phyloP scores from a whole-genome alignment of 495 filamentous ascomycete species.

The Talaromyces stipitatus region DNA sequence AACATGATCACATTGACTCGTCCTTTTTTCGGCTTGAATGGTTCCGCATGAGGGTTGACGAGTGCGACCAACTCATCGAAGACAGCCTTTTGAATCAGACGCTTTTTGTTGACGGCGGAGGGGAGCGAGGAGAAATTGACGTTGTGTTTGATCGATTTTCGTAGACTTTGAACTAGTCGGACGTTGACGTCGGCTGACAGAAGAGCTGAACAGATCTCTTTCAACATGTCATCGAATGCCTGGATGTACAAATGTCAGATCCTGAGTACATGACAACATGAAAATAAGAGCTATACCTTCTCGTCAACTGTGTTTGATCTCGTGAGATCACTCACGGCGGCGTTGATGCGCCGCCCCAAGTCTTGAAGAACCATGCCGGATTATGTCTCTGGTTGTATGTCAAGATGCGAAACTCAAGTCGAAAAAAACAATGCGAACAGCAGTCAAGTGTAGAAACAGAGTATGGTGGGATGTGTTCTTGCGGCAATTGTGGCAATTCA shows the following conservation, averaged over 20 bases:
- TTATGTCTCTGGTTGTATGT: background rate
- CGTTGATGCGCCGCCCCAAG: constrained; percentile 95
- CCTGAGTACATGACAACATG: background rate
- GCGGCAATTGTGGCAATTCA: constrained; percentile 3
- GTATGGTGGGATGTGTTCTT: background rate
- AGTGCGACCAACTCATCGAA: constrained; percentile 95
- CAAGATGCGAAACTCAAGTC: background rate
- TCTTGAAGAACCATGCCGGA: constrained; percentile 92
- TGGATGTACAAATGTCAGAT: too few species aligned
- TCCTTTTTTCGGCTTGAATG: constrained; percentile 95
- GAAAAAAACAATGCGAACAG: background rate
- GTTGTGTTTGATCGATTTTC: constrained; percentile 81
- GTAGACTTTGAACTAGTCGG: constrained; percentile 82
- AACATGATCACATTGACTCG: constrained; percentile 99
- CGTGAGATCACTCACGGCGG: constrained; percentile 89
- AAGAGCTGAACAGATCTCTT: constrained; percentile 90
- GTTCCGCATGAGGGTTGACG: constrained; percentile 90
- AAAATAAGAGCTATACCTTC: constrained; percentile 53
- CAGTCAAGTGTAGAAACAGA: background rate
- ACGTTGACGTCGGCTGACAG: constrained; percentile 96
- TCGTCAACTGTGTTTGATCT: constrained; percentile 88
- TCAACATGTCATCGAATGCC: constrained; percentile 97
- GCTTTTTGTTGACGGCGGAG: constrained; percentile 91
- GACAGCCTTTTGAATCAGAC: constrained; percentile 94
- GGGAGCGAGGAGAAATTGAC: constrained; percentile 93